A percentile compares a stretch with the other conserved stretches of the same genome.
These are phyloP conservation scores for Leishmania gerbilli DNA, from an alignment of 208 protist genomes.

Conservation along the genomic window DNA sequence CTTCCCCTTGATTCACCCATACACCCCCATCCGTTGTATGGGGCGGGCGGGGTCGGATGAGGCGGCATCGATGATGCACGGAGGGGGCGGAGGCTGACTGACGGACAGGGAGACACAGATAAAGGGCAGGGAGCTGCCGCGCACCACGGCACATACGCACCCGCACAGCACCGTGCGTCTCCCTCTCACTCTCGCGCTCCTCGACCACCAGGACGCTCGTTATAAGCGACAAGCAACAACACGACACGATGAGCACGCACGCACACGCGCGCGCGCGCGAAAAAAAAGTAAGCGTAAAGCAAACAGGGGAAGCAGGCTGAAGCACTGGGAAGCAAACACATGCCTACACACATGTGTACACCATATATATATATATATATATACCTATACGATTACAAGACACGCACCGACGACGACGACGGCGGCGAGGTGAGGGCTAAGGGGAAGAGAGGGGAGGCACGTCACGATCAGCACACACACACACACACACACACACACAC, in stretches of 20 bases:
- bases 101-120: too few species aligned
- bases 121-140: too few species aligned
- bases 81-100: too few species aligned
- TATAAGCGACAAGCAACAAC: background rate
- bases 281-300: background rate
- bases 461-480: background rate
- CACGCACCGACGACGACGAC: background rate
- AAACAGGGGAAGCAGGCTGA: background rate
- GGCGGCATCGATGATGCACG: too few species aligned
- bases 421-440: background rate
- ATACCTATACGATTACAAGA: too few species aligned
- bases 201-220: background rate
- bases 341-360: background rate
- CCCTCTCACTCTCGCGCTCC: too few species aligned
- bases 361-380: background rate
- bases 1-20: too few species aligned
- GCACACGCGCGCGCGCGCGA: background rate
- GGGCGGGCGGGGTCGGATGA: too few species aligned
- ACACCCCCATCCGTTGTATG: too few species aligned
- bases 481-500: too few species aligned
- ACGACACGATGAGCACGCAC: conserved; percentile 5
- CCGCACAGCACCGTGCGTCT: too few species aligned
- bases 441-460: background rate
- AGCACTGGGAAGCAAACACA: background rate
- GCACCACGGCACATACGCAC: too few species aligned